These are phyloP conservation scores for Aspergillus texensis DNA, from an alignment of 2,329 filamentous ascomycete genomes.

Conservation along the genomic window DNA sequence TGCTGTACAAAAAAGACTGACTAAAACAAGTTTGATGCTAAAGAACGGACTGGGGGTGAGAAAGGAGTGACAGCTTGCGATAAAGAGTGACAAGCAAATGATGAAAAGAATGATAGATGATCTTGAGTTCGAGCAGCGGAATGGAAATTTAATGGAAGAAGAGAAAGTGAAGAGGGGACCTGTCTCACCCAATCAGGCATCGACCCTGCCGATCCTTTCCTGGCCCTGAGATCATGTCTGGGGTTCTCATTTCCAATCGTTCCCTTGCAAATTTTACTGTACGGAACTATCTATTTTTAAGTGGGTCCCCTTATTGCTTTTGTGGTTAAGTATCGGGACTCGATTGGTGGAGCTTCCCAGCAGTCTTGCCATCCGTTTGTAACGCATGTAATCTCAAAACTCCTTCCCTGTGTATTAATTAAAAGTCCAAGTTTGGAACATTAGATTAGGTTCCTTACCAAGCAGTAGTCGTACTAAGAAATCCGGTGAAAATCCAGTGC, in stretches of 20 bases:
- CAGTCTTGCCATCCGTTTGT: neutral
- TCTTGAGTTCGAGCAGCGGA: constrained; percentile 10
- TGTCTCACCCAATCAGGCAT: constrained; percentile 10
- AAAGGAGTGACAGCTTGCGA: neutral
- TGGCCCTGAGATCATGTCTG: neutral
- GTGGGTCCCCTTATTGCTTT: neutral
- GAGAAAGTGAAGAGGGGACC: constrained; percentile 7
- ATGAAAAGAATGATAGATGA: constrained; percentile 5
- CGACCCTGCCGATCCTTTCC: constrained; percentile 10
- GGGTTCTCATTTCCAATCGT: constrained; percentile 1
- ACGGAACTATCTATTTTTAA: neutral
- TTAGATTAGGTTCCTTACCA: neutral
- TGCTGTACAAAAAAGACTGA: constrained; percentile 25
- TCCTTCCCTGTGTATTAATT: neutral
- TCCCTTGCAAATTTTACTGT: constrained; percentile 4
- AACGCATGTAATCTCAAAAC: neutral
- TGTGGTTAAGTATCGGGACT: neutral
- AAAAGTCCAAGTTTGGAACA: neutral
- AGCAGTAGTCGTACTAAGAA: neutral
- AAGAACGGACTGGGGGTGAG: neutral
- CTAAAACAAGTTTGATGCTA: neutral
- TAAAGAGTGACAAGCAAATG: constrained; percentile 3
- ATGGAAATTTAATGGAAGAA: constrained; percentile 18
- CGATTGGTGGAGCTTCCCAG: neutral
- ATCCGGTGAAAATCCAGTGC: neutral